phyloP scores from a whole-genome alignment of 108 stramenopile genomes.

The Parietichytrium sp. region DNA sequence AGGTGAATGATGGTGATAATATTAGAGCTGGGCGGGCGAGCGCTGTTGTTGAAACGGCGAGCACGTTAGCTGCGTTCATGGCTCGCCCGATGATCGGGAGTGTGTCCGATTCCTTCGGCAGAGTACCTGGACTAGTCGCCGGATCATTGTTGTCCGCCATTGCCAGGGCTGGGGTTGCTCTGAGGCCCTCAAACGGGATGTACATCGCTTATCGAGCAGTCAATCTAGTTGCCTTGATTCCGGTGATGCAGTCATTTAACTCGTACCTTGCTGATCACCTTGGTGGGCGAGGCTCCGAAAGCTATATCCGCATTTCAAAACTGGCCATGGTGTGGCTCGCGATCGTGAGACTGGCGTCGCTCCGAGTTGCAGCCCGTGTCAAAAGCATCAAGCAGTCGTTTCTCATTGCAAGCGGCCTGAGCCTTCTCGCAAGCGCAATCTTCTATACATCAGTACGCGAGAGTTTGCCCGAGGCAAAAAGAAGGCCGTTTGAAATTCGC shows the following conservation, averaged over 20 bases:
- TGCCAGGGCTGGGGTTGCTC: background rate
- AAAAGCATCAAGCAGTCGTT: background rate
- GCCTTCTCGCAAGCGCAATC: background rate
- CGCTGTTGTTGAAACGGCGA: background rate
- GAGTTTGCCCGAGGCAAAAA: background rate
- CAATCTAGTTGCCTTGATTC: background rate
- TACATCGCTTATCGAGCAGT: slow-evolving; percentile 5
- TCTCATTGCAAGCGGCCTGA: background rate
- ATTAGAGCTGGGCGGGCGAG: background rate
- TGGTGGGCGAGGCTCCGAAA: background rate
- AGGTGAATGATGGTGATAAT: slow-evolving; percentile 2
- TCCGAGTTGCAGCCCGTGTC: background rate
- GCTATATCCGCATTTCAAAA: background rate
- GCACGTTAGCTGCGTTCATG: background rate
- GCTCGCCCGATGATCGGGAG: background rate
- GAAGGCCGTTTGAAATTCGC: slow-evolving; percentile 1
- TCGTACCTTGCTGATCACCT: slow-evolving; percentile 10
- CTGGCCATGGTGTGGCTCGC: background rate
- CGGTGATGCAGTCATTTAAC: slow-evolving; percentile 4
- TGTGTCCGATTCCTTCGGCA: slow-evolving; percentile 4
- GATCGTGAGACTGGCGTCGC: background rate
- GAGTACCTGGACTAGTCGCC: background rate
- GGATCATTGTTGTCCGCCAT: background rate
- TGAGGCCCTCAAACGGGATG: background rate
- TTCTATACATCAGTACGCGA: slow-evolving; percentile 15